A percentile compares a stretch with the other conserved stretches of the same genome.
Conservation (phyloP, 176 grass and related monocot species). For the Carex parvula region DNA sequence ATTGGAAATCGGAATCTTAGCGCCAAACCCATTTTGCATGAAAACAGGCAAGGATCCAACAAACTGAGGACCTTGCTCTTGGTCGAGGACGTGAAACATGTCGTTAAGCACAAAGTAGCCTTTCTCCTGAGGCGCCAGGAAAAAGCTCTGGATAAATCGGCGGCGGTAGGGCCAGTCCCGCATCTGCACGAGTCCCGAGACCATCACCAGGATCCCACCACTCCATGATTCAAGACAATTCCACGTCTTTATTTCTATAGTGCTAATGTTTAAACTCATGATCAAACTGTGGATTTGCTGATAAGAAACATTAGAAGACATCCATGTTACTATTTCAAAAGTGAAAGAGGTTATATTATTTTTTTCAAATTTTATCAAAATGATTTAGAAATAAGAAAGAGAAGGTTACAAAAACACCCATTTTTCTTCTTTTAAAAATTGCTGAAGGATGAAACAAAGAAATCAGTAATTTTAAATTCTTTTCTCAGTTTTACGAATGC, state of each 20-base stretch:
- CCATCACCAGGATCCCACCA: constrained; percentile 76
- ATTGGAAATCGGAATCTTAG: constrained; percentile 19
- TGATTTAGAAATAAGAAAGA: neutral
- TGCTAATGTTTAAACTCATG: constrained; percentile 72
- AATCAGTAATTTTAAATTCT: neutral
- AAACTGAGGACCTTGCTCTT: constrained; percentile 64
- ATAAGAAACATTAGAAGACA: neutral
- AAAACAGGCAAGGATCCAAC: constrained; percentile 41
- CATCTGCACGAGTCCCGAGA: constrained; percentile 76
- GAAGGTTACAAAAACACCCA: neutral
- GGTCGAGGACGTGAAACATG: constrained; percentile 86
- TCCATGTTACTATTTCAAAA: neutral
- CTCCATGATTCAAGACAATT: constrained; percentile 82
- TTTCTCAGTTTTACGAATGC: neutral
- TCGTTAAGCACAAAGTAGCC: constrained; percentile 97
- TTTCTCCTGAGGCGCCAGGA: constrained; percentile 95
- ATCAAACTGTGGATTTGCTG: constrained; percentile 92
- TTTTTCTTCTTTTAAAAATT: neutral
- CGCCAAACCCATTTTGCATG: constrained; percentile 40
- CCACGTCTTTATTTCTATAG: constrained; percentile 89
- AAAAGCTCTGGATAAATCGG: constrained; percentile 89
- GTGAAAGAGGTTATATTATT: neutral
- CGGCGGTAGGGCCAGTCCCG: constrained; percentile 63
- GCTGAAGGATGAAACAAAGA: neutral
- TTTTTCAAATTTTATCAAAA: neutral